phyloP scores from a whole-genome alignment of 2,329 filamentous ascomycete genomes.

The Ophiostoma pallidulum region DNA sequence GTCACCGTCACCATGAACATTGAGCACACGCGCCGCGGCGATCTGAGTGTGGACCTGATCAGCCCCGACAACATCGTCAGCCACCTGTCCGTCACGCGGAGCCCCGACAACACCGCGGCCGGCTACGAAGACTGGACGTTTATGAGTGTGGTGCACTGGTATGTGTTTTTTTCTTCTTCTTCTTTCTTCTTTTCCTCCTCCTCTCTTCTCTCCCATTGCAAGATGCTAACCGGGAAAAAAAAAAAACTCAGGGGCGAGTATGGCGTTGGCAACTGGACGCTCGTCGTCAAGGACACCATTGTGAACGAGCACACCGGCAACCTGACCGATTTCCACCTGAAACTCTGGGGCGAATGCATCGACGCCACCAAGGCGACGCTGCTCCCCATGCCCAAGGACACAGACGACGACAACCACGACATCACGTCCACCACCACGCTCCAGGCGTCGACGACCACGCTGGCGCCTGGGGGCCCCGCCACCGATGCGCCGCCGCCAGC shows the following conservation, averaged over 20 bases:
- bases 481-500: conserved; percentile 11
- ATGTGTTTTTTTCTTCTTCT: conserved; percentile 27
- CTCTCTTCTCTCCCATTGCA: not conserved
- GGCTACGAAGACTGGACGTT: conserved; percentile 97
- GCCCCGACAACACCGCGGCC: conserved; percentile 51
- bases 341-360: conserved; percentile 84
- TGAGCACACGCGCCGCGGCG: conserved; percentile 75
- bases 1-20: conserved; percentile 98
- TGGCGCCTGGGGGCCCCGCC: conserved; percentile 29
- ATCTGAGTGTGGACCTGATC: conserved; percentile 83
- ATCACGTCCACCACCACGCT: conserved; percentile 53
- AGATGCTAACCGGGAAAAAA: conserved; percentile 26
- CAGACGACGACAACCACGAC: conserved; percentile 78
- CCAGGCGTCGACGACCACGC: conserved; percentile 53
- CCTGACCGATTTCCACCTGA: conserved; percentile 87
- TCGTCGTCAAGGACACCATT: conserved; percentile 76
- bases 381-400: conserved; percentile 71
- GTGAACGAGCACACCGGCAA: conserved; percentile 67
- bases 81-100: conserved; percentile 69
- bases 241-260: conserved; percentile 81
- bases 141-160: conserved; percentile 97
- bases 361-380: conserved; percentile 63
- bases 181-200: not conserved
- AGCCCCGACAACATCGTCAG: conserved; percentile 76
- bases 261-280: conserved; percentile 80